Evolutionary conservation across 164 flowering plant genomes (phyloP), one percentile per base, ranked within the genome.

Genomic region (Brasenia schreberi): DNA sequence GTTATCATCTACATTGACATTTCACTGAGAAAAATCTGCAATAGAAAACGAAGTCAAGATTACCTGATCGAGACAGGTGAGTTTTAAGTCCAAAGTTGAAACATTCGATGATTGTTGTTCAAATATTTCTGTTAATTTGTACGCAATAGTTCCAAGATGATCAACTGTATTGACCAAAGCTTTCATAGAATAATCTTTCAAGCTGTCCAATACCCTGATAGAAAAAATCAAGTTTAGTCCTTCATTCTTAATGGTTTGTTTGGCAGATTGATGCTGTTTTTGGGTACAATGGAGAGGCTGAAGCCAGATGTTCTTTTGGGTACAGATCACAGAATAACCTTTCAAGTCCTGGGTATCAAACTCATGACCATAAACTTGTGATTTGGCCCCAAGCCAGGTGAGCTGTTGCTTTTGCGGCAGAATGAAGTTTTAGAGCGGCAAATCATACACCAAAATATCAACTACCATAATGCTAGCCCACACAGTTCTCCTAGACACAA

Each of bases 141-240:
- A 92, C 17, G 99, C 96, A 73, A 95, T 97, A 66, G 97, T 92
- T 43, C 97, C 99, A 69, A 95, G 94, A 74, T 95, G 99, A 80
- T 95, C 99, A 67, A 95, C 92, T 64, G 97, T 92, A 82, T 95
- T 95, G 27, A 95, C 99, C 42, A 95, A 88, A 62, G 97, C 97
- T 70, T 87, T 69, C 14, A 95, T 92, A 61, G 96, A 83, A 82
- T 95, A 95, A 74, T 90, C 97, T 74, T 95, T 95, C 72, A 95
- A 81, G 77, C 89, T 89, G 69, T 92, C 97, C 65, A 92, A 77
- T 52, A 95, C 96, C 96, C 99, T 95, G 66, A 63, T 33, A 17
- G 14, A 53, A 6, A 45, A 68, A 60, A 60, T 60, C 27, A 9
- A 45, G 53, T 45, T 45, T 45, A 45, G 14, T 45, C 14, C 49